Evolutionary conservation across 768 basidiomycete genomes (phyloP), one percentile per base, ranked within the genome.

Genomic region (Lactarius sp.): DNA sequence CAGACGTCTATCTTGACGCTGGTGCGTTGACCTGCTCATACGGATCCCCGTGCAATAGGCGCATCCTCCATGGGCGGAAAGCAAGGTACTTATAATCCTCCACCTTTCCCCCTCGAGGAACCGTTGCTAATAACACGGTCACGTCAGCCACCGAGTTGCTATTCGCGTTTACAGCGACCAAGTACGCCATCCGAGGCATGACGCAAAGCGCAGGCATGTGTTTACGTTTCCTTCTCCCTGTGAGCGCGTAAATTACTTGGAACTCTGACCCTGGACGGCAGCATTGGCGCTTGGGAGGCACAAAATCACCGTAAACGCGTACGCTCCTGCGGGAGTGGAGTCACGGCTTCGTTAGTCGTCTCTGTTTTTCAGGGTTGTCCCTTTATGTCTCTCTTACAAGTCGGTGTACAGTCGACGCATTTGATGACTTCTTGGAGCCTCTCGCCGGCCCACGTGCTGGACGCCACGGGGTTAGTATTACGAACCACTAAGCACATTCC

Each of bases 271-370:
- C 16, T 31, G 36, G 27, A 22, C 3, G 22, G 14, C 49, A 71
- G 71, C 71, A 18, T 4, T 10, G 18, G 65, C 61, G 36, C 56
- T 71, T 33, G 65, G 57, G 13, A 47, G 52, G 14, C 41, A 64
- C 52, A 63, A 65, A 27, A 69, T 71, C 47, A 70, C 70, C 0
- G 70, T 70, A 9, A 71, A 71, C 37, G 62, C 70, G 6, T 71
- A 70, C 33, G 65, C 70, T 6, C 65, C 70, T 22, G 70, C 70
- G 3, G 52, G 55, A 46, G 54, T 69, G 2, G 63, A 65, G 36
- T 63, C 69, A 18, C 34, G 46, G 6, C 56, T 69, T 58, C 27
- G 70, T 70, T 50, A 54, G 69, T 41, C 33, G 2, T 27, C 27
- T 27, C 6, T 18, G 7, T 2, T 16, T 4, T 20, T 44, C 16